Evolutionary conservation across 2,329 filamentous ascomycete species (phyloP), one percentile per base, ranked within the genome.

Genomic region (Cryphonectria nitschkei): DNA sequence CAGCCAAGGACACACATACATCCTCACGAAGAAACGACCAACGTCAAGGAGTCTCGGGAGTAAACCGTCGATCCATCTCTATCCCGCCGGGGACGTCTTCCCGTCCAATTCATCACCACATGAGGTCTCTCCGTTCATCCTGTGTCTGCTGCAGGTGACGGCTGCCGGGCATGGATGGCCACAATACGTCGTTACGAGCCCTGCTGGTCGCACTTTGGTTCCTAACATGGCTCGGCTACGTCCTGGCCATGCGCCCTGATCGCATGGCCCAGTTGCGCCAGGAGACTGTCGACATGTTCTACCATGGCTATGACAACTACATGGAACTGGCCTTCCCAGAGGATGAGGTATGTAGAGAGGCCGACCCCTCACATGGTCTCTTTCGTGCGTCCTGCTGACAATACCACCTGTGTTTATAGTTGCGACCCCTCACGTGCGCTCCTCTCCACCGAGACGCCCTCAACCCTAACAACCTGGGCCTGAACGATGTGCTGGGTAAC

Each of bases 401-500:
- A 39, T 41, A 9, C 34, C 50, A 32, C 32, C 19, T 60, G 43
- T 37, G 58, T 61, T 68, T 73, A 70, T 75, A 95, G 88, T 85
- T 99, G 70, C 92, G 93, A 62, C 96, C 96, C 11, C 84, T 99
- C 29, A 90, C 93, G 37, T 99, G 96, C 81, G 84, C 84, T 22
- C 94, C 96, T 7, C 85, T 98, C 76, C 94, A 93, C 56, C 92
- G 96, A 81, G 95, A 98, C 82, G 88, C 88, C 76, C 84, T 89
- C 64, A 93, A 97, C 78, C 92, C 93, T 1, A 87, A 87, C 70
- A 92, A 97, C 77, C 89, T 96, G 75, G 95, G 94, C 76, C 85
- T 98, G 73, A 98, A 98, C 82, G 96, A 99, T 80, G 95, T 97
- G 19, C 87, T 99, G 60, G 96, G 96, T 5, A 98, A 99, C 82